Evolutionary conservation across 2,329 filamentous ascomycete species (phyloP).

Genomic region (Colletotrichum sp.): DNA sequence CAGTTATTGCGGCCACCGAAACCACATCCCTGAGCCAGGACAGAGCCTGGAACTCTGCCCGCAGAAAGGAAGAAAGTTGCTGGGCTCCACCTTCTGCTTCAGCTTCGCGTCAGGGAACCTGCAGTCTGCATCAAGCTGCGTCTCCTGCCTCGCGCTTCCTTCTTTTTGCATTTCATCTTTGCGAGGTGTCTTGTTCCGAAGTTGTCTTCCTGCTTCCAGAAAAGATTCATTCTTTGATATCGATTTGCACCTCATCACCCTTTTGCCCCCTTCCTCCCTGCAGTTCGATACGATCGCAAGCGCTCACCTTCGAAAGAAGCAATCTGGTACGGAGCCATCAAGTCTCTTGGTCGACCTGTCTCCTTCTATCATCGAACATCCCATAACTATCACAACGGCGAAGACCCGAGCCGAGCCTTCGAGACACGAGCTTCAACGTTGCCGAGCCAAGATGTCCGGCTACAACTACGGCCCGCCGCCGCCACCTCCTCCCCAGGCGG

Average conservation of each 20-base stretch:
- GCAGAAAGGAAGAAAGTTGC: not conserved
- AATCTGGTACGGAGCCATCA: not conserved
- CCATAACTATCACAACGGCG: not conserved
- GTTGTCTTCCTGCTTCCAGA: not conserved
- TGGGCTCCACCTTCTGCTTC: constrained; percentile 6
- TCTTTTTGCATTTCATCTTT: not conserved
- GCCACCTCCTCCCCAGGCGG: constrained; percentile 47
- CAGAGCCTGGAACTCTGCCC: not conserved
- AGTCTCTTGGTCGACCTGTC: not conserved
- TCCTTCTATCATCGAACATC: not conserved
- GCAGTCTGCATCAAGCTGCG: not conserved
- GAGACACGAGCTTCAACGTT: not conserved
- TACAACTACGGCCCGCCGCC: constrained; percentile 62
- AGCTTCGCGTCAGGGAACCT: constrained; percentile 10
- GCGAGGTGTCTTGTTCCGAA: not conserved
- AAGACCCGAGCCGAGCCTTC: not conserved
- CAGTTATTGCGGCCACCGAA: constrained; percentile 14
- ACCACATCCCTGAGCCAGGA: not conserved
- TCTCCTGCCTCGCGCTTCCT: not conserved
- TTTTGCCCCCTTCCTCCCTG: not conserved
- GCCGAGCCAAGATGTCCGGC: constrained; percentile 42
- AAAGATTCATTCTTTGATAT: not conserved
- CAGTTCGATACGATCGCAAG: not conserved
- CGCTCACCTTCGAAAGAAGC: not conserved
- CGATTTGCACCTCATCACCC: not conserved